Percentiles rank a stretch among this genome's conserved stretches.
Conservation (phyloP, 257 asterid species). For the Pogostemon cablin region DNA sequence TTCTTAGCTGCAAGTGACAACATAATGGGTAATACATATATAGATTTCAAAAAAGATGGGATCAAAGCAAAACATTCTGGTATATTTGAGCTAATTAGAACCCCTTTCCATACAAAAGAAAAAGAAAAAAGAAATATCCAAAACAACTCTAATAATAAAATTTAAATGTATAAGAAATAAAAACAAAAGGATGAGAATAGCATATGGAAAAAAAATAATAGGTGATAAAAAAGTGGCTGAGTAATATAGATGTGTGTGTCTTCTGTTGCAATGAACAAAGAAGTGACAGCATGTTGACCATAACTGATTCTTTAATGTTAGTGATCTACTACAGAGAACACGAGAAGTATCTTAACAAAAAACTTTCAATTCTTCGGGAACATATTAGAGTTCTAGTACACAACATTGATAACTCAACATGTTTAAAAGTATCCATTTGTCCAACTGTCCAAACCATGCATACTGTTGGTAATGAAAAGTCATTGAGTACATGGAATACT, state of each 20-base stretch:
- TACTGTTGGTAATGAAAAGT: not conserved
- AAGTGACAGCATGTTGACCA: conserved; percentile 13
- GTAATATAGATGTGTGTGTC: not conserved
- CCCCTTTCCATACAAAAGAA: not conserved
- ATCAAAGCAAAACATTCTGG: conserved; percentile 4
- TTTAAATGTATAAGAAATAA: not conserved
- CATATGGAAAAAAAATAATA: not conserved
- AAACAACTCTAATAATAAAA: not conserved
- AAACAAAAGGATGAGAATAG: not conserved
- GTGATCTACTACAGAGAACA: not conserved
- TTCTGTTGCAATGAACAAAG: not conserved
- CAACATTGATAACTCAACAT: not conserved
- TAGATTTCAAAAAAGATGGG: not conserved
- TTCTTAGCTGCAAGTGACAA: conserved; percentile 72
- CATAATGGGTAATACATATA: conserved; percentile 19
- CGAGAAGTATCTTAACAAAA: not conserved
- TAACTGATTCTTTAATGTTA: not conserved
- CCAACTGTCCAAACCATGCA: not conserved
- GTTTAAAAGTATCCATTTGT: not conserved
- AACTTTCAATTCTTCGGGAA: not conserved
- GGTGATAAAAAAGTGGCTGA: not conserved
- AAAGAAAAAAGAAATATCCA: not conserved
- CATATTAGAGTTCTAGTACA: not conserved
- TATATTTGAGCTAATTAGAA: not conserved
- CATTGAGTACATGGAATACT: not conserved